Conservation (phyloP, 352 stramenopile genomes). For the Globisporangium radiosum region DNA sequence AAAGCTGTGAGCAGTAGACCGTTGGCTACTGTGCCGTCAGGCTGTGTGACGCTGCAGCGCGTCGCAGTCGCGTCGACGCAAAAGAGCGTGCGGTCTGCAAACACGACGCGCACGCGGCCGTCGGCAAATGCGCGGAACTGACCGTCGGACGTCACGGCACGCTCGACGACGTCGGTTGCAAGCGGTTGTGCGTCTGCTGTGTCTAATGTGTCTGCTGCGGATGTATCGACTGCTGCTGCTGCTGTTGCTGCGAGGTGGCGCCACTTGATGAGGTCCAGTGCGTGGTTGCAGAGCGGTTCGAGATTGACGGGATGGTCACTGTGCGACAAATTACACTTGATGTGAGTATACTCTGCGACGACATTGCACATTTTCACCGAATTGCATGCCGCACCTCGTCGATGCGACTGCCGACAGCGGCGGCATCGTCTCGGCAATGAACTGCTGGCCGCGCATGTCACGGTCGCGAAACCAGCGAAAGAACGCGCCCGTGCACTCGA, state of each 20-base stretch:
- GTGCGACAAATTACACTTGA: background rate
- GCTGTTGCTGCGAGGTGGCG: slow-evolving; percentile 9
- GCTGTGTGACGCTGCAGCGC: slow-evolving; percentile 46
- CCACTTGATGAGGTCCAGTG: slow-evolving; percentile 5
- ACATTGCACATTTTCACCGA: too few relatives aligned
- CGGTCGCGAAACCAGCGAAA: slow-evolving; percentile 36
- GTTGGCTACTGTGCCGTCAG: slow-evolving; percentile 25
- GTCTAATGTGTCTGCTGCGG: background rate
- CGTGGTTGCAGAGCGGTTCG: slow-evolving; percentile 8
- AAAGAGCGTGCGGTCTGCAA: slow-evolving; percentile 69
- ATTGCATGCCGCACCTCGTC: slow-evolving; percentile 1
- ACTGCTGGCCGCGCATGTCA: slow-evolving; percentile 34
- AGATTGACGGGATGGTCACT: background rate
- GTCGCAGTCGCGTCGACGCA: slow-evolving; percentile 23
- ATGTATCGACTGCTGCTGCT: background rate
- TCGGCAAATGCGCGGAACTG: slow-evolving; percentile 63
- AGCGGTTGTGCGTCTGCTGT: background rate
- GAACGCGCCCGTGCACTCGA: slow-evolving; percentile 33
- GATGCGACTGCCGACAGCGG: slow-evolving; percentile 3
- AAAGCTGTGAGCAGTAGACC: slow-evolving; percentile 1
- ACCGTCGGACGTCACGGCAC: slow-evolving; percentile 39
- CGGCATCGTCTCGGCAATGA: slow-evolving; percentile 58
- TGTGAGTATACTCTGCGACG: background rate
- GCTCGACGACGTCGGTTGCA: slow-evolving; percentile 19
- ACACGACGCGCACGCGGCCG: slow-evolving; percentile 55